Evolutionary conservation across 2,329 filamentous ascomycete species (phyloP), one percentile per base, ranked within the genome.

Genomic region (Colletotrichum sp.): DNA sequence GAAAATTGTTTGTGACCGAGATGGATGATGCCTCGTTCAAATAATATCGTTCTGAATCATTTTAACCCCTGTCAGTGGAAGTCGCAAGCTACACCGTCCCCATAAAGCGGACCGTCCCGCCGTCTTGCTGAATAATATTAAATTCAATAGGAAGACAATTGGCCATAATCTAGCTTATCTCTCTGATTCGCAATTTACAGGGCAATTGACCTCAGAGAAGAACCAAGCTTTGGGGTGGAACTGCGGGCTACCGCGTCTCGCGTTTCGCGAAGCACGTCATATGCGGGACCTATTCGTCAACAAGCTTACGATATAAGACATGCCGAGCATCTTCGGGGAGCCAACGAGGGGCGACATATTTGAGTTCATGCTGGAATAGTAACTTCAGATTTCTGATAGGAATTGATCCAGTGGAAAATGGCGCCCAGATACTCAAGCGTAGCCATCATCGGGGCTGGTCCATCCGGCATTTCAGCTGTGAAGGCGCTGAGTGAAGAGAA

Each of bases 401-500:
- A 8, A 28, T 15, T 15, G 12, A 25, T 25, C 27, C 5, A 18
- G 18, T 43, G 4, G 4, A 36, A 6, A 9, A 70, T 74, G 71
- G 66, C 71, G 8, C 71, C 71, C 9, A 43, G 71, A 28, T 71
- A 75, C 9, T 66, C 68, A 9, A 32, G 78, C 79, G 86, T 92
- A 15, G 91, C 90, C 32, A 86, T 92, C 12, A 90, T 92, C 75
- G 90, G 91, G 10, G 86, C 90, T 1, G 90, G 91, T 6, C 91
- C 91, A 4, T 85, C 89, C 1, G 91, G 91, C 4, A 89, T 89
- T n/a, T 91, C 91, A 74, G 82, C 89, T 1, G 86, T 91, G 7
- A 89, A 92, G 83, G 90, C 90, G 4, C 81, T 92, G 48, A 86
- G 85, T n/a, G 86, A 89, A 79, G 91, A 93, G 79, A 84, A 89